Evolutionary conservation across 208 protist genomes (phyloP), one percentile per base, ranked within the genome.

Genomic region (Crithidia mellificae): DNA sequence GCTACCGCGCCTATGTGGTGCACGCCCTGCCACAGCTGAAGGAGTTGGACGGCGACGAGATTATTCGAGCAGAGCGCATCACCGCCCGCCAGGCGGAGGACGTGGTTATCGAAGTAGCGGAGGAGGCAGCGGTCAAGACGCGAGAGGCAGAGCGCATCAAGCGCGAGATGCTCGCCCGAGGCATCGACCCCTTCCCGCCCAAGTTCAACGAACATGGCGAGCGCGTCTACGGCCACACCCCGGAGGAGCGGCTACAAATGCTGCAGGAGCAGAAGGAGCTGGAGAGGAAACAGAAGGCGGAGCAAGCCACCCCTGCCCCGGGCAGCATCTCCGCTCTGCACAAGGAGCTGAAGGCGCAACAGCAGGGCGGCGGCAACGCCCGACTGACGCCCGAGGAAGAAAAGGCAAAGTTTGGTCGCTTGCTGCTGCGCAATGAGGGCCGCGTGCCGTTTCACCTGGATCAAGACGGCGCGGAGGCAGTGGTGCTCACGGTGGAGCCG

Each of bases 1-100:
- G 90, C 20, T 99, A 98, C 80, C 84, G 97, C 20, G 77, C 87
- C 15, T 99, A 90, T 78, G 91, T 99, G 7, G 69, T 98, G 34
- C 83, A 83, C 44, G 44, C 84, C 2, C 83, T 99, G 19, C 98
- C 98, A 9, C 96, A 98, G 30, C 73, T 99, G 22, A 69, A 81
- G 64, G 81, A 83, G 41, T 70, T 98, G 9, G 95, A 99, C 65
- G 94, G 93, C 19, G 74, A 80, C 14, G 92, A 97, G 63, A 77
- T 98, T 22, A 81, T 84, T 12, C 63, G 80, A 30, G 78, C 79
- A 4, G 95, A 98, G 70, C 85, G 90, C 44, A 96, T 98, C 57
- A 70, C 73, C 49, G 93, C 94, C n/a, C 80, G 83, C n/a, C 94
- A 98, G 76, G 70, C 74, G 19, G 80, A 82, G 24, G 80, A 88